Percentiles rank a stretch among this genome's conserved stretches.
These are phyloP conservation scores for Porcisia deanei DNA, from an alignment of 208 protist genomes.

Conservation along the genomic window DNA sequence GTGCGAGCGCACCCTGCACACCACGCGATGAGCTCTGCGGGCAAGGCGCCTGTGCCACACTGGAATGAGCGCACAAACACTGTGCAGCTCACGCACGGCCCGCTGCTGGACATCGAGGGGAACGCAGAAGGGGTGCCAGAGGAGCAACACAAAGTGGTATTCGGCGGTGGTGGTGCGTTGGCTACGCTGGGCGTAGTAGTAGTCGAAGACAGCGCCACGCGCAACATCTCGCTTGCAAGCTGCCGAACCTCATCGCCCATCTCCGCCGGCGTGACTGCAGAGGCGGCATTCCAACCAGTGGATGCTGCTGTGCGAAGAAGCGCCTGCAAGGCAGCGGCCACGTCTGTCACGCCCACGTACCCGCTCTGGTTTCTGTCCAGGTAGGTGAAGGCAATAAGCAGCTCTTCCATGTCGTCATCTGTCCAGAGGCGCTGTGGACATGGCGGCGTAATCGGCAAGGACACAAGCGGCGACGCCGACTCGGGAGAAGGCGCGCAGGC, in stretches of 20 bases:
- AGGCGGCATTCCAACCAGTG: background rate
- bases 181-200: background rate
- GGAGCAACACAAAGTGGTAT: background rate
- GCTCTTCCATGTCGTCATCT: conserved; percentile 20
- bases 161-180: background rate
- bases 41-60: conserved; percentile 35
- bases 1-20: conserved; percentile 17
- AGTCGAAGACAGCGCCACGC: conserved; percentile 6
- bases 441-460: background rate
- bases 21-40: conserved; percentile 32
- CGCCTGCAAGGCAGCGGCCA: conserved; percentile 17
- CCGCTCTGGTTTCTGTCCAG: conserved; percentile 17
- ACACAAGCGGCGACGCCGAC: background rate
- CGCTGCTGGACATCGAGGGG: background rate
- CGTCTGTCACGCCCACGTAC: conserved; percentile 4
- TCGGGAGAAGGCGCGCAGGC: background rate
- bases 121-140: background rate
- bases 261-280: background rate
- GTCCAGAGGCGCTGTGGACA: conserved; percentile 17
- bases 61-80: conserved; percentile 33
- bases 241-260: background rate
- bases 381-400: conserved; percentile 16
- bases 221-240: conserved; percentile 26
- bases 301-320: conserved; percentile 5
- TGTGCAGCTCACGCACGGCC: conserved; percentile 17